A percentile compares a stretch with the other conserved stretches of the same genome.
Evolutionary conservation across 208 protist species (phyloP).

Genomic region (Trypanosoma lewisi): DNA sequence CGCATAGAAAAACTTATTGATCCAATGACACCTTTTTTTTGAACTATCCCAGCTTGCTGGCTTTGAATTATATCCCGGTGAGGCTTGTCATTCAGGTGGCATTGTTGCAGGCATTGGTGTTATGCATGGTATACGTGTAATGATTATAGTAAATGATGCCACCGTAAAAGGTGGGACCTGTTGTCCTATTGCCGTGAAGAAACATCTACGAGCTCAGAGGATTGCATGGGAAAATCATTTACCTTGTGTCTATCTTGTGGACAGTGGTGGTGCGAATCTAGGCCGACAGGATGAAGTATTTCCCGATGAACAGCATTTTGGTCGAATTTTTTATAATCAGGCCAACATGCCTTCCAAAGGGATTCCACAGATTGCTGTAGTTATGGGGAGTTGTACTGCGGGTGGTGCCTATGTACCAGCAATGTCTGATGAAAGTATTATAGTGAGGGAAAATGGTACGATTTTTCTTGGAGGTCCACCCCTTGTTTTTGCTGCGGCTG

Average conservation of each 20-base stretch:
- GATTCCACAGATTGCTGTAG: constrained; percentile 96
- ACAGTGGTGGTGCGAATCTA: constrained; percentile 96
- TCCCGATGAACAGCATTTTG: constrained; percentile 96
- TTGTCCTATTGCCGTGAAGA: constrained; percentile 98
- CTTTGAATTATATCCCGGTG: constrained; percentile 90
- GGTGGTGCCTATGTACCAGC: constrained; percentile 96
- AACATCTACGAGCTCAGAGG: constrained; percentile 96
- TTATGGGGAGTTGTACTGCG: constrained; percentile 97
- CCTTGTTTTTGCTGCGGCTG: constrained; percentile 92
- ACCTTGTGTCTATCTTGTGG: constrained; percentile 97
- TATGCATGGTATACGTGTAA: constrained; percentile 78
- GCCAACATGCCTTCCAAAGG: constrained; percentile 92
- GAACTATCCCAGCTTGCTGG: constrained; percentile 95
- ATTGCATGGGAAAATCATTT: constrained; percentile 94
- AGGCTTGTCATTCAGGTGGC: constrained; percentile 85
- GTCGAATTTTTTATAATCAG: constrained; percentile 98
- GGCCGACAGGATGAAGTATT: constrained; percentile 92
- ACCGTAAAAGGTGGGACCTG: constrained; percentile 98
- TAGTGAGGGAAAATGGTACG: constrained; percentile 92
- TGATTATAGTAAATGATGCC: constrained; percentile 97
- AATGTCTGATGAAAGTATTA: constrained; percentile 95
- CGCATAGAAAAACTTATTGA: constrained; percentile 92
- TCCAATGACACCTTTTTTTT: constrained; percentile 90
- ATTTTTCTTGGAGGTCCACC: constrained; percentile 97
- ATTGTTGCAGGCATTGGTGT: constrained; percentile 94